Base-by-base conservation (phyloP, 2,329 filamentous ascomycete genomes). In the Tolypocladium album region DNA sequence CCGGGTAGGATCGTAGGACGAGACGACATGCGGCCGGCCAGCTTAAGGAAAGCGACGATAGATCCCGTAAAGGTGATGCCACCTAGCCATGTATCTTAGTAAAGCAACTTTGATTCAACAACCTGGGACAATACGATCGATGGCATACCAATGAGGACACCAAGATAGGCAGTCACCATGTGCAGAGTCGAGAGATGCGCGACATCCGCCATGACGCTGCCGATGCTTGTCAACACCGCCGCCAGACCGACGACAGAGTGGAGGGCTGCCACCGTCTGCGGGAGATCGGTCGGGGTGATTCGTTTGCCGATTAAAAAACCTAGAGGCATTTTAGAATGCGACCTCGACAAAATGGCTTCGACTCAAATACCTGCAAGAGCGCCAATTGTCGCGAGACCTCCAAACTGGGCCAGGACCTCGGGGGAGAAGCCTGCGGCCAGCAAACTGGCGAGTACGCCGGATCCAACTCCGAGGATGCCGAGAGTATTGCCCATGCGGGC, bases 51-150 rank as follows among this genome's bases (percentile, higher is more conserved):
- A 0, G 92, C 92, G 0, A 96, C 89, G 57, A 96, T 87, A 2
- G 90, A 94, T 2, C 92, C 92, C 0, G 91, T 96, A 69, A 96
- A 96, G 0, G 92, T 96, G 40, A 96, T 86, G 59, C 92, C 92
- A 64, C 83, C 79, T 81, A 50, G 20, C 20, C 20, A 17, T 24
- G 17, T n/a, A 0, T 42, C 55, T 62, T 39, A 61, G 59, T 24
- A 34, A 20, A 39, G 36, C 31, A 12, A 1, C 9, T 22, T 15
- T 22, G 9, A 2, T 65, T 66, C 27, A 64, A 39, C 24, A 2
- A 13, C 31, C 31, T 7, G 13, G 3, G 38, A 13, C 3, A 15
- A 56, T 12, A 8, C 12, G 8, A 0, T 34, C 4, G 11, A 50
- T 56, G 22, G 57, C 45, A 60, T 69, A 78, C 85, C 90, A 58